A percentile compares a stretch with the other conserved stretches of the same genome.
Conservation (phyloP, 2,329 filamentous ascomycete genomes). For the Dothistroma pini region DNA sequence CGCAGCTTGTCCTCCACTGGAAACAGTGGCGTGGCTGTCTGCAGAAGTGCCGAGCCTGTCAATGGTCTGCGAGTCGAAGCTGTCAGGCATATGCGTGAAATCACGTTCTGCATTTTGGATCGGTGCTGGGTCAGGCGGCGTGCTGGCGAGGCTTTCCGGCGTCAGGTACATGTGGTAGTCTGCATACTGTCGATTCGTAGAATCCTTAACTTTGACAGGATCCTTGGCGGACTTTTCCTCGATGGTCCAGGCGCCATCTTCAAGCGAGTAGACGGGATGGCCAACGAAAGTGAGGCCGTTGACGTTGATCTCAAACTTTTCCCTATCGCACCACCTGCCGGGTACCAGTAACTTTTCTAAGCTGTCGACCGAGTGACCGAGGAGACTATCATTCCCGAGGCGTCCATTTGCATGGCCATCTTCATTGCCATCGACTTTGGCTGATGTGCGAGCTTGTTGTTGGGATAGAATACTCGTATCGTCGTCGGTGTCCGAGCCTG, state of each 20-base stretch:
- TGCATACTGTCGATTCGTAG: conserved; percentile 2
- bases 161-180: conserved; percentile 14
- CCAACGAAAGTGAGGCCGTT: conserved; percentile 78
- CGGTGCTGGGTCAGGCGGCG: conserved; percentile 2
- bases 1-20: conserved; percentile 26
- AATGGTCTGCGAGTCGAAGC: conserved; percentile 26
- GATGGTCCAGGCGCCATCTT: conserved; percentile 51
- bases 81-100: conserved; percentile 31
- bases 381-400: conserved; percentile 9
- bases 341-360: conserved; percentile 78
- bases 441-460: not conserved
- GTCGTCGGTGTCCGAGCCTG: conserved; percentile 15
- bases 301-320: conserved; percentile 82
- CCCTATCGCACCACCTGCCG: conserved; percentile 59
- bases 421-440: conserved; percentile 2
- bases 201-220: not conserved
- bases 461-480: conserved; percentile 2
- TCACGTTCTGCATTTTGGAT: conserved; percentile 10
- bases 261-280: conserved; percentile 76
- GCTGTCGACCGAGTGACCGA: conserved; percentile 51
- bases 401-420: conserved; percentile 5
- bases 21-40: conserved; percentile 29
- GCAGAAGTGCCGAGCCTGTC: conserved; percentile 28
- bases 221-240: conserved; percentile 10
- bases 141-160: conserved; percentile 10